phyloP scores from a whole-genome alignment of 2,329 filamentous ascomycete genomes.

The Arthrobotrys sinensis region DNA sequence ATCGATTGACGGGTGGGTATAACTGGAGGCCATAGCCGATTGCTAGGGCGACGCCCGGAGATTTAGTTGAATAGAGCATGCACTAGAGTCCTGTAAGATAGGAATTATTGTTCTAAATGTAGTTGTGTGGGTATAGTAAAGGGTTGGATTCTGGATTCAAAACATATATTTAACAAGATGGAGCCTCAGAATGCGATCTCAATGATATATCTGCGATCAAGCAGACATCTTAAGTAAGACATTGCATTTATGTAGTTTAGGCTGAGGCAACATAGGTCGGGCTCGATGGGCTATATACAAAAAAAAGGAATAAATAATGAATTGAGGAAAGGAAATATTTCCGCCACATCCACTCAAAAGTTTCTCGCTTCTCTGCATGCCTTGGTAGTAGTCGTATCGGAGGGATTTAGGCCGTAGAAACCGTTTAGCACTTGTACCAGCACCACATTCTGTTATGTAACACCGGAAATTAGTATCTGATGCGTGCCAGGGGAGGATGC shows the following conservation, averaged over 20 bases:
- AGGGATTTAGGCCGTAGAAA: neutral
- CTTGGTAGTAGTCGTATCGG: neutral
- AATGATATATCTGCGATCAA: neutral
- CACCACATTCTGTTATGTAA: slow-evolving; percentile 7
- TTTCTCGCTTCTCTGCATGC: neutral
- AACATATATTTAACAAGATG: neutral
- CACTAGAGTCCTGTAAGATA: neutral
- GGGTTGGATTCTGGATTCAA: slow-evolving; percentile 1
- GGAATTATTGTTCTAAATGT: no score
- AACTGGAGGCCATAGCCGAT: neutral
- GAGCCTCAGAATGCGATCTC: neutral
- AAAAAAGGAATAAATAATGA: neutral
- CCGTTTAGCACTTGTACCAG: slow-evolving; percentile 32
- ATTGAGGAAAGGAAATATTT: neutral
- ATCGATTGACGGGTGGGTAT: neutral
- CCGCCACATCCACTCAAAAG: neutral
- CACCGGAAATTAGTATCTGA: neutral
- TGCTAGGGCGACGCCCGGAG: neutral
- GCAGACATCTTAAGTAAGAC: neutral
- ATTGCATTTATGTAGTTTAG: neutral
- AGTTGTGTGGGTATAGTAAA: neutral
- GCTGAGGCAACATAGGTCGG: neutral
- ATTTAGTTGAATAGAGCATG: neutral
- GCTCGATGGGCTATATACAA: slow-evolving; percentile 4
- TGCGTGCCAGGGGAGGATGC: neutral